Percentiles rank a stretch among this genome's conserved stretches.
These are phyloP conservation scores for Adansonia madagascariensis DNA, from an alignment of 441 rosid species.

Conservation along the genomic window DNA sequence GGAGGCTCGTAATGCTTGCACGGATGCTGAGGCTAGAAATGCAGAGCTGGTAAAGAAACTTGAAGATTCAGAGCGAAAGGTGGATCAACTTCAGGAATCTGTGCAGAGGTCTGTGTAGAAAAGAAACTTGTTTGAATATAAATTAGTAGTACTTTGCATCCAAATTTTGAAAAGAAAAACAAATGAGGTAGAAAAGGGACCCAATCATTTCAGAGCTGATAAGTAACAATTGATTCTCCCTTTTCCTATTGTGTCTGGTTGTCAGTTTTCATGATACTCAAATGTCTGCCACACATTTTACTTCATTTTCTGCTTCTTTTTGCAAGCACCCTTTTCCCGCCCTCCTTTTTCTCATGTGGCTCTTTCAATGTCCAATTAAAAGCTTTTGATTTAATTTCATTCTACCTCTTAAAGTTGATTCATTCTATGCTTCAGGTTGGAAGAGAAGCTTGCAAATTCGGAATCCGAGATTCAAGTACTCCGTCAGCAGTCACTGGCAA, in stretches of 20 bases:
- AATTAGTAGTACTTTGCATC: background rate
- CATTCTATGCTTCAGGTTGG: constrained; percentile 61
- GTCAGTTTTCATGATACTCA: background rate
- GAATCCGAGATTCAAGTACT: constrained; percentile 99
- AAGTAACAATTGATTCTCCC: background rate
- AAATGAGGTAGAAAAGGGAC: background rate
- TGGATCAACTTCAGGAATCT: constrained; percentile 96
- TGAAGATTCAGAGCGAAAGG: constrained; percentile 71
- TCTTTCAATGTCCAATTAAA: background rate
- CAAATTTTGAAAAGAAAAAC: background rate
- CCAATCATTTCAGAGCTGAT: constrained; percentile 8
- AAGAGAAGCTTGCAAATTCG: constrained; percentile 93
- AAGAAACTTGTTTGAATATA: constrained; percentile 20
- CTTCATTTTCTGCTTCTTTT: background rate
- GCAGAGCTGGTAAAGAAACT: constrained; percentile 75
- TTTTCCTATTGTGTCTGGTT: background rate
- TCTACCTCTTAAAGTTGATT: constrained; percentile 30
- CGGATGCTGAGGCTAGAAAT: constrained; percentile 69
- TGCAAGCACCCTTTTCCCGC: background rate
- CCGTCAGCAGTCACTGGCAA: constrained; percentile 93
- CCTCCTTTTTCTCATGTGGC: background rate
- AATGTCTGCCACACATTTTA: background rate
- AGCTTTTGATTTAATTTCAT: constrained; percentile 14
- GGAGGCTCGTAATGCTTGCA: constrained; percentile 60
- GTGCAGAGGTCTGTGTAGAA: constrained; percentile 77